These are phyloP conservation scores for Paracoccidioides brasiliensis DNA, from an alignment of 2,329 filamentous ascomycete species.

Conservation along the genomic window DNA sequence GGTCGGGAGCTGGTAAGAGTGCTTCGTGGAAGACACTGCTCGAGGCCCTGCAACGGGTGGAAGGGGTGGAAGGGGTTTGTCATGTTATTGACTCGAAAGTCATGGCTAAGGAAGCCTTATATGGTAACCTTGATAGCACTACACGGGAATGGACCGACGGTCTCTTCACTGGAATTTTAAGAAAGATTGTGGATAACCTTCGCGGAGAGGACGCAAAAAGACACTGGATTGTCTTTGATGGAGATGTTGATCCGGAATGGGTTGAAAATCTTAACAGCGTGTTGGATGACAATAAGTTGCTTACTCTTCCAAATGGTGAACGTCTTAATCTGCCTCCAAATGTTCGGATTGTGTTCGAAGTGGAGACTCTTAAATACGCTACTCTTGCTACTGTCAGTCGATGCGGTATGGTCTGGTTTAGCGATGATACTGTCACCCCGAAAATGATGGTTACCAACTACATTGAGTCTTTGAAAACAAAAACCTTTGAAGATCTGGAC, in stretches of 20 bases:
- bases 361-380: constrained; percentile 93
- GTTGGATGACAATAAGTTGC: constrained; percentile 94
- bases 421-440: constrained; percentile 87
- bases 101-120: constrained; percentile 97
- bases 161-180: constrained; percentile 90
- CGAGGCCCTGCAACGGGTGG: constrained; percentile 79
- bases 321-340: constrained; percentile 88
- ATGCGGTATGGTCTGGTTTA: constrained; percentile 99
- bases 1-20: constrained; percentile 94
- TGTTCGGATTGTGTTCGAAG: constrained; percentile 99
- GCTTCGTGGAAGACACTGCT: constrained; percentile 86
- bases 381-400: constrained; percentile 97
- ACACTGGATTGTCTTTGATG: constrained; percentile 99
- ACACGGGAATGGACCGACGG: constrained; percentile 98
- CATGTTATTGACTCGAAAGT: constrained; percentile 99
- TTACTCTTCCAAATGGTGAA: constrained; percentile 94
- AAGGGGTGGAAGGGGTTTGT: constrained; percentile 83
- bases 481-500: constrained; percentile 87
- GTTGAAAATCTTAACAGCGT: constrained; percentile 99
- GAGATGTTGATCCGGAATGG: constrained; percentile 98
- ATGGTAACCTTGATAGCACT: constrained; percentile 89
- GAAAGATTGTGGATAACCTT: constrained; percentile 97
- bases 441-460: constrained; percentile 91
- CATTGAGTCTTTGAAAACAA: constrained; percentile 65
- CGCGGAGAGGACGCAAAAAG: constrained; percentile 93